Evolutionary conservation across 345 rosid species (phyloP), one percentile per base, ranked within the genome.

Genomic region (Arabidopsis arenosa): DNA sequence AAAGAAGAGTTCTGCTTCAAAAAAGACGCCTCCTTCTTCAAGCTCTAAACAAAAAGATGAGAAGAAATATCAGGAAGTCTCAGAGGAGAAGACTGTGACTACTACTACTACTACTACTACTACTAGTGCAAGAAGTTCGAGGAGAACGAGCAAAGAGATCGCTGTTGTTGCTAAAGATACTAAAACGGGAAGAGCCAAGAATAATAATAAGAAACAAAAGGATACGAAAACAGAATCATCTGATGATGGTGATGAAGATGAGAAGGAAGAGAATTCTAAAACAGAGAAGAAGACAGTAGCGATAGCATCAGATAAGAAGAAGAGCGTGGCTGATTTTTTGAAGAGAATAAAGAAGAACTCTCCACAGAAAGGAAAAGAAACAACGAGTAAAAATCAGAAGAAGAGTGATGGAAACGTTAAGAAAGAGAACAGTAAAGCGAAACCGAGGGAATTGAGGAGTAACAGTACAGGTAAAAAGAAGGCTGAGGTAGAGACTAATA

Each of bases 291-390:
- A 78, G 81, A 71, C 74, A 15, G 33, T 66, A 11, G 63, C 17
- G 14, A 12, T 21, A 30, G 44, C 83, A 6, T 63, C 75, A 44
- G 83, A 83, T 23, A 91, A 89, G 83, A 89, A 84, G 83, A 78
- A 83, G 79, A 85, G 90, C 30, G 91, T 83, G 2, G 94, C 81
- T 5, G 89, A 87, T 76, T 91, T 89, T 86, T 80, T 89, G 78
- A 83, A 85, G 74, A 87, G 90, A 61, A 87, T 91, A 17, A 80
- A 85, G 88, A 84, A 84, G 39, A 87, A 83, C 72, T 78, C 84
- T 23, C 59, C 78, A 9, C 78, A 84, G 81, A 85, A 78, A 73
- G 83, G 41, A 58, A 62, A 76, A 70, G 47, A 82, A 36, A 63
- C 71, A 61, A 32, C 68, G 43, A 41, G 75, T 66, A 72, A 66